A percentile compares a stretch with the other conserved stretches of the same genome.
These are phyloP conservation scores for Mrakia frigida DNA, from an alignment of 768 basidiomycete genomes.

Conservation along the genomic window DNA sequence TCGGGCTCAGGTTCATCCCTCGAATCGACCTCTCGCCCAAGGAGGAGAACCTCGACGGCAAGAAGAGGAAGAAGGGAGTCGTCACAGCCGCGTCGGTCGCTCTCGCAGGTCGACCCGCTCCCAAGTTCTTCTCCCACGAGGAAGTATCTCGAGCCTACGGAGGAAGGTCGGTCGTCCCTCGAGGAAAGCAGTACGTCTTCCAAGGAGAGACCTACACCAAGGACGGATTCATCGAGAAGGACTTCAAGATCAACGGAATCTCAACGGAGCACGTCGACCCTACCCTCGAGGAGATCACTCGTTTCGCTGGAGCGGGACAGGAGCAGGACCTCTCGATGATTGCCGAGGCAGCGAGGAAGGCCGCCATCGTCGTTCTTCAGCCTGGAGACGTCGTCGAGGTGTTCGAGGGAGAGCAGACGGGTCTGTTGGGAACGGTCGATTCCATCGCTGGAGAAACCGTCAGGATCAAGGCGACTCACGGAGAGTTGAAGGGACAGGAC, in stretches of 20 bases:
- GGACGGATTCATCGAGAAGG: constrained; percentile 94
- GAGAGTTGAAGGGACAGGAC: constrained; percentile 77
- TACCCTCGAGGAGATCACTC: constrained; percentile 91
- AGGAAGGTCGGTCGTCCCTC: constrained; percentile 65
- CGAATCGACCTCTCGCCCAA: constrained; percentile 92
- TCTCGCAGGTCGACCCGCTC: constrained; percentile 62
- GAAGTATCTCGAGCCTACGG: constrained; percentile 80
- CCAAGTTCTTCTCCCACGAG: constrained; percentile 88
- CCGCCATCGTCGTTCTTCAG: constrained; percentile 88
- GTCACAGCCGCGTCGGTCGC: constrained; percentile 45
- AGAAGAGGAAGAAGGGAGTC: constrained; percentile 68
- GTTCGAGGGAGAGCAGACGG: constrained; percentile 92
- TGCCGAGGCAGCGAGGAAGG: constrained; percentile 83
- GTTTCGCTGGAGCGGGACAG: constrained; percentile 70
- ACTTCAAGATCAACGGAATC: constrained; percentile 59
- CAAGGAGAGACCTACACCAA: constrained; percentile 80
- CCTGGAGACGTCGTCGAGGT: constrained; percentile 97
- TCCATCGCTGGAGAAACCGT: constrained; percentile 83
- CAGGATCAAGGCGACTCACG: constrained; percentile 67
- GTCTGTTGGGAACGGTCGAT: constrained; percentile 86
- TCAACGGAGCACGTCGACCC: constrained; percentile 86
- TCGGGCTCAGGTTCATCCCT: constrained; percentile 90
- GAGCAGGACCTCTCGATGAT: constrained; percentile 77
- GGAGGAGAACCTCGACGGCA: constrained; percentile 65
- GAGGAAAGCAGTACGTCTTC: constrained; percentile 66